Evolutionary conservation across 805 yeast genomes (phyloP).

Genomic region (Kazachstania psychrophila): DNA sequence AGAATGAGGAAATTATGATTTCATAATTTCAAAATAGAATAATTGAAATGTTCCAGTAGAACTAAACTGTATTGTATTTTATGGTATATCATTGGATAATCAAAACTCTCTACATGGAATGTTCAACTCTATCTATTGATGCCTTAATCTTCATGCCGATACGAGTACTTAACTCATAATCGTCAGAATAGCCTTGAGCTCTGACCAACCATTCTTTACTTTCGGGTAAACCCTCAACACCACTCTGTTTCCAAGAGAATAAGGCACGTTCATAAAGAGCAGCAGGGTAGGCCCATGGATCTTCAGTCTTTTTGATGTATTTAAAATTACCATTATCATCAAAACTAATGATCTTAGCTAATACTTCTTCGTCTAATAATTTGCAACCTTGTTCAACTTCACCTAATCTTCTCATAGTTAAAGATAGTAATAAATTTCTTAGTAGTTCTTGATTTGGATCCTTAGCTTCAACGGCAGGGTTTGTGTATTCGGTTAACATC

Average conservation of each 20-base stretch:
- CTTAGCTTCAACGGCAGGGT: conserved; percentile 38
- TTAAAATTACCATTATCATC: conserved; percentile 33
- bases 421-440: conserved; percentile 51
- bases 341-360: conserved; percentile 34
- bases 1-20: no score
- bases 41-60: no score
- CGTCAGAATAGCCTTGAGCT: conserved; percentile 70
- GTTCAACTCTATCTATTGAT: conserved; percentile 63
- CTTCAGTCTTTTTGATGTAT: conserved; percentile 43
- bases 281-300: conserved; percentile 85
- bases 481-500: conserved; percentile 42
- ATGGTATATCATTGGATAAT: no score
- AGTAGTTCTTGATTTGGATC: conserved; percentile 55
- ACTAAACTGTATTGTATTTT: no score
- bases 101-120: no score
- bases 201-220: conserved; percentile 58
- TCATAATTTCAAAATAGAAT: no score
- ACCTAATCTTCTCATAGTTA: conserved; percentile 61
- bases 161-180: conserved; percentile 85
- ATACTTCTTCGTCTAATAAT: conserved; percentile 45
- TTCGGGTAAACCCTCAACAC: conserved; percentile 41
- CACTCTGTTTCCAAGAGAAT: conserved; percentile 61
- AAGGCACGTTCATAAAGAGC: conserved; percentile 78
- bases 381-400: conserved; percentile 47
- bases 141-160: conserved; percentile 84